These are phyloP conservation scores for Kodamaea restingae DNA, from an alignment of 805 yeast species.

Conservation along the genomic window DNA sequence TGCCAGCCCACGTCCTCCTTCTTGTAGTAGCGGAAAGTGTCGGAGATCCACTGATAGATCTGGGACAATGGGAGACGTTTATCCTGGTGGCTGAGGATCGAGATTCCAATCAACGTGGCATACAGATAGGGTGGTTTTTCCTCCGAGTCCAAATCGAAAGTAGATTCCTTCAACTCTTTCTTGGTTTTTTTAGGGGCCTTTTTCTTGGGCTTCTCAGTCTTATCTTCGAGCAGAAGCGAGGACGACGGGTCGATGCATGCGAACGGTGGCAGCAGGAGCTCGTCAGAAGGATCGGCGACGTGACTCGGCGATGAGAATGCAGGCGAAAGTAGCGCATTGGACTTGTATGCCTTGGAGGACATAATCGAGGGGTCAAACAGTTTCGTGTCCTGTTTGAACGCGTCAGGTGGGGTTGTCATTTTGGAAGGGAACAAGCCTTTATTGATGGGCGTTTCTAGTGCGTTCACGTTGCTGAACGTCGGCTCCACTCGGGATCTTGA, in stretches of 20 bases:
- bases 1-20: constrained; percentile 95
- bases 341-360: neutral
- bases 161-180: constrained; percentile 28
- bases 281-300: neutral
- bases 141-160: constrained; percentile 47
- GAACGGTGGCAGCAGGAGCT: constrained; percentile 13
- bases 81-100: constrained; percentile 74
- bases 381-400: constrained; percentile 12
- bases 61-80: constrained; percentile 48
- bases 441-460: neutral
- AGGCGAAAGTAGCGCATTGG: constrained; percentile 30
- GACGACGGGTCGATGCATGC: constrained; percentile 14
- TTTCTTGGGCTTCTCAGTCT: constrained; percentile 22
- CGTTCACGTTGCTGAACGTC: constrained; percentile 7
- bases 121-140: constrained; percentile 91
- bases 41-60: constrained; percentile 88
- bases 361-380: constrained; percentile 19
- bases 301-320: constrained; percentile 49
- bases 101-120: constrained; percentile 91
- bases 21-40: constrained; percentile 77
- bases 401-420: constrained; percentile 38
- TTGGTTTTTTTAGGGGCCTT: constrained; percentile 11
- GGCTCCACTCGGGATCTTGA: constrained; percentile 5
- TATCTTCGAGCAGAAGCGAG: constrained; percentile 13
- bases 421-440: constrained; percentile 9